phyloP scores from a whole-genome alignment of 108 stramenopile species.

The Cylindrotheca fusiformis region DNA sequence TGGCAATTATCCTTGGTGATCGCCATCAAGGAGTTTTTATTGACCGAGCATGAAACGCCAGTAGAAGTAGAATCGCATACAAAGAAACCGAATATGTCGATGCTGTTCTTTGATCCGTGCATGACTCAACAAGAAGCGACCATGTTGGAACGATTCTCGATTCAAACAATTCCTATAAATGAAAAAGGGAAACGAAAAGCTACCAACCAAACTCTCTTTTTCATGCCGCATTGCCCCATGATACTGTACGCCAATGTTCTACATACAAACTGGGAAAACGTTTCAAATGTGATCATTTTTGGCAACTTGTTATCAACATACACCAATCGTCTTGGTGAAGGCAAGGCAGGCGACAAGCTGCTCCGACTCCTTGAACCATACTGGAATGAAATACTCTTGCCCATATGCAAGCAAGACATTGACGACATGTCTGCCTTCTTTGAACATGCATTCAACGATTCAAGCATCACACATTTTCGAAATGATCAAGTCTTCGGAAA shows the following conservation, averaged over 20 bases:
- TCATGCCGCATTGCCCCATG: conserved; percentile 56
- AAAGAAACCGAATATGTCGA: conserved; percentile 1
- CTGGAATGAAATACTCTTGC: conserved; percentile 8
- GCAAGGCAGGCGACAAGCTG: conserved; percentile 7
- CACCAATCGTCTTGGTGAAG: conserved; percentile 17
- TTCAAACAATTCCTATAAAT: conserved; percentile 31
- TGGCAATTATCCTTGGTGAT: conserved; percentile 41
- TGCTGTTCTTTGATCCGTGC: conserved; percentile 38
- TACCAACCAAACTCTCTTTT: conserved; percentile 28
- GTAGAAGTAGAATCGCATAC: too few species aligned
- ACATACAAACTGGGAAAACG: conserved; percentile 29
- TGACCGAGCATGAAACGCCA: too few species aligned
- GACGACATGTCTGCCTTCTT: conserved; percentile 22
- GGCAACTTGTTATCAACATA: conserved; percentile 35
- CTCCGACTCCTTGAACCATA: conserved; percentile 22
- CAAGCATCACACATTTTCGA: conserved; percentile 25
- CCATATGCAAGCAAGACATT: conserved; percentile 12
- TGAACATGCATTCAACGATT: conserved; percentile 46
- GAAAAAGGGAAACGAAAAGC: conserved; percentile 33
- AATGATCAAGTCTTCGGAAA: background rate
- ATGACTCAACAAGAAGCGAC: conserved; percentile 22
- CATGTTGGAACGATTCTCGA: conserved; percentile 9
- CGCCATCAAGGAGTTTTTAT: background rate
- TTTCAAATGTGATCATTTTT: conserved; percentile 22
- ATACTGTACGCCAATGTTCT: conserved; percentile 36